phyloP scores from a whole-genome alignment of 768 basidiomycete genomes.

The Amanita muscaria region DNA sequence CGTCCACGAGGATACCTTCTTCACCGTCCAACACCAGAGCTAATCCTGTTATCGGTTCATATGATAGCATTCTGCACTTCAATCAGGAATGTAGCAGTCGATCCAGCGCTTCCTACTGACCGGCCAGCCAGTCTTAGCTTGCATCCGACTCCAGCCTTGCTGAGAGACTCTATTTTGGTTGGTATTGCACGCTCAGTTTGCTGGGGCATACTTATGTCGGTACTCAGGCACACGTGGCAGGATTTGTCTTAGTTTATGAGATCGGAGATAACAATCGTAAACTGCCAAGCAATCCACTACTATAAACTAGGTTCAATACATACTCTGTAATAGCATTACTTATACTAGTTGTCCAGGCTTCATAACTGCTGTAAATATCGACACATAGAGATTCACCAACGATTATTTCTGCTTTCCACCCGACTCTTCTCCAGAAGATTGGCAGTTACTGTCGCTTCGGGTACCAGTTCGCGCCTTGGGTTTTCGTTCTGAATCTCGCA shows the following conservation, averaged over 20 bases:
- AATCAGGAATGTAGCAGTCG: neutral
- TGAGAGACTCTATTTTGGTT: constrained; percentile 1
- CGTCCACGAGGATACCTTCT: constrained; percentile 49
- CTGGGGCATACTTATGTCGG: too few species aligned
- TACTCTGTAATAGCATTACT: too few species aligned
- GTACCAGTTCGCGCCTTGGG: constrained; percentile 24
- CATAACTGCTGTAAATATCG: too few species aligned
- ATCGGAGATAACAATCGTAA: too few species aligned
- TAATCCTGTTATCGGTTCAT: constrained; percentile 40
- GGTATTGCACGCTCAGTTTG: constrained; percentile 7
- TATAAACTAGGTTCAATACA: too few species aligned
- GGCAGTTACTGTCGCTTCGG: constrained; percentile 3
- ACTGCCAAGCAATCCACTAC: too few species aligned
- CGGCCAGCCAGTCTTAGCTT: constrained; percentile 55
- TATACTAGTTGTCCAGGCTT: too few species aligned
- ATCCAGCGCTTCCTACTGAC: constrained; percentile 25
- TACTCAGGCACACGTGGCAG: too few species aligned
- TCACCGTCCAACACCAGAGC: constrained; percentile 42
- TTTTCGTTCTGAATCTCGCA: constrained; percentile 31
- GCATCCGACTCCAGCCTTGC: constrained; percentile 23
- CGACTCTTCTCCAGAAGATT: constrained; percentile 8
- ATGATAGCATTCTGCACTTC: constrained; percentile 42
- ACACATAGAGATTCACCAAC: too few species aligned
- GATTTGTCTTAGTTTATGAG: too few species aligned
- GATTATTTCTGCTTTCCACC: neutral